Evolutionary conservation across 106 monocot genomes (phyloP), one percentile per base, ranked within the genome.

Genomic region (Dendrobium chrysotoxum): DNA sequence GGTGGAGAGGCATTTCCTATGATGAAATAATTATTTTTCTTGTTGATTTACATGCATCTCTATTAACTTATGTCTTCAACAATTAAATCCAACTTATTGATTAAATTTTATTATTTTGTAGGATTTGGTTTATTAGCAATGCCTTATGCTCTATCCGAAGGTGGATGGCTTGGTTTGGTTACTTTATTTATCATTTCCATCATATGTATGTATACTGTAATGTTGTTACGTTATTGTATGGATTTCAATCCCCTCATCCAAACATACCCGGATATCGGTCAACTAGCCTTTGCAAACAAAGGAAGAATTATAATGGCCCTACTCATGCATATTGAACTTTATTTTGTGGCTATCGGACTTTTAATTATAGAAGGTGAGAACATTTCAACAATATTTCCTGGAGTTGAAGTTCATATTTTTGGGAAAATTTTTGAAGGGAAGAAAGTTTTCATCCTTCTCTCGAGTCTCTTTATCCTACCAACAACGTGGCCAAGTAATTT

Each of bases 271-370:
- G 88, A 88, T 72, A 85, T 93, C 13, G 92, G 90, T 7, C 79
- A 86, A 44, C 77, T 85, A 4, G 92, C 92, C 26, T 93, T 93
- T 53, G 92, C 90, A 9, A 46, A 18, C 44, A 79, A 31, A 20
- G 92, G 92, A 18, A 78, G 81, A 28, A 17, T 90, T 21, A 20
- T 71, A 3, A 67, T 86, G 1, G 84, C 88, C 0, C 66, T 82
- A 28, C 75, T 92, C 78, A 84, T 88, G 80, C 87, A 92, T 79
- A 39, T 83, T 4, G 92, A 92, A 84, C 84, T 92, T 44, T 92
- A 92, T 75, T 78, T 89, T 20, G 88, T 90, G 4, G 85, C 87
- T 9, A 58, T 88, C 20, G 65, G 50, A 7, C 23, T 79, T 17
- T 18, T 64, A 11, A 41, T 79, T 23, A 40, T 79, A 25, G 79